Conservation (phyloP, 139 green algal genomes). For the Ettlia oleoabundans region DNA sequence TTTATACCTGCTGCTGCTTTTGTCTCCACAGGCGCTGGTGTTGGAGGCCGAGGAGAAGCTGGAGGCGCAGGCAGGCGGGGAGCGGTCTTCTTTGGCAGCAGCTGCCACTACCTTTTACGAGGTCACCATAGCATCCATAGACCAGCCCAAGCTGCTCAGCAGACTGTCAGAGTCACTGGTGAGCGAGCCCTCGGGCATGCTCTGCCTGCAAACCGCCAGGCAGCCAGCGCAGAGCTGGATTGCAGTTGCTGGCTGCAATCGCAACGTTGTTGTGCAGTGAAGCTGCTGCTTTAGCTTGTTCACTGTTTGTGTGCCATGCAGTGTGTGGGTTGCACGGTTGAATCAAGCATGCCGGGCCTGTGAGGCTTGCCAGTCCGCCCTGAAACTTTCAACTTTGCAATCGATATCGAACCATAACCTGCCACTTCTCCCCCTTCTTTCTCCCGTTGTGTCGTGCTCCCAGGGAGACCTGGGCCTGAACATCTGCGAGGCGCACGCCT, state of each 20-base stretch:
- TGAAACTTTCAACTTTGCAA: no score
- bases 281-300: no score
- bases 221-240: no score
- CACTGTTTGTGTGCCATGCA: no score
- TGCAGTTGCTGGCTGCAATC: not conserved
- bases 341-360: no score
- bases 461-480: conserved; percentile 95
- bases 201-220: no score
- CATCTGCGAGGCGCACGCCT: conserved; percentile 98
- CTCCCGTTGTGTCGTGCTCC: not conserved
- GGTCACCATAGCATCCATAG: conserved; percentile 89
- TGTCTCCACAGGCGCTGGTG: conserved; percentile 65
- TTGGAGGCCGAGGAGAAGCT: conserved; percentile 70
- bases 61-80: conserved; percentile 19
- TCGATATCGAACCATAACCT: no score
- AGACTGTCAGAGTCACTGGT: conserved; percentile 87
- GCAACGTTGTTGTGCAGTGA: not conserved
- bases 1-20: not conserved
- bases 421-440: not conserved
- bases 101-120: conserved; percentile 82
- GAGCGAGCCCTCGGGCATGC: no score
- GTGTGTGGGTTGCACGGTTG: not conserved
- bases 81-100: conserved; percentile 25
- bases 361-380: no score
- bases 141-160: conserved; percentile 93